phyloP scores from a whole-genome alignment of 108 stramenopile genomes.

The Stephanodiscus triporus region DNA sequence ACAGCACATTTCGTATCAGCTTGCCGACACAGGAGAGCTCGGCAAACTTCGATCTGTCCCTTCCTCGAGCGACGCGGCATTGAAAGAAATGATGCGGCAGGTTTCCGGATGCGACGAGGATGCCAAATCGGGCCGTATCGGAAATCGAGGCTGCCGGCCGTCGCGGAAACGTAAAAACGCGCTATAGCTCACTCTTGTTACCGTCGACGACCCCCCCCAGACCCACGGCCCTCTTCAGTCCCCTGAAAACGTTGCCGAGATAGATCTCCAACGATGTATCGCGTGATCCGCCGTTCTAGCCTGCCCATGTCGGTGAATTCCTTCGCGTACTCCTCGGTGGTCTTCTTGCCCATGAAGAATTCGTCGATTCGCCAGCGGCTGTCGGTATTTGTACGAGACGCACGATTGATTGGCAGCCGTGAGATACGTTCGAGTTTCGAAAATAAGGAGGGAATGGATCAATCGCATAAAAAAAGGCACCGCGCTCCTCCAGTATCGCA shows the following conservation, averaged over 20 bases:
- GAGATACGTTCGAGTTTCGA: not conserved
- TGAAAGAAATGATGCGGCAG: not conserved
- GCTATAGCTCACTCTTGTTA: not conserved
- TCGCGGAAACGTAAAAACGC: not conserved
- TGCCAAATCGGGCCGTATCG: slow-evolving; percentile 5
- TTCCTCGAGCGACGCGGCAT: not conserved
- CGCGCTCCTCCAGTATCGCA: no score
- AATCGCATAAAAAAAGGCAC: no score
- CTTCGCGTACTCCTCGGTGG: slow-evolving; percentile 34
- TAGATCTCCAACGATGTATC: not conserved
- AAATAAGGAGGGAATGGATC: not conserved
- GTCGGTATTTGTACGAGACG: not conserved
- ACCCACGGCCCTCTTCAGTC: slow-evolving; percentile 25
- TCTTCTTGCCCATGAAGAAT: slow-evolving; percentile 62
- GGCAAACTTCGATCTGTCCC: slow-evolving; percentile 5
- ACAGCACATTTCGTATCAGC: slow-evolving; percentile 12
- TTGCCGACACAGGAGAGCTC: slow-evolving; percentile 2
- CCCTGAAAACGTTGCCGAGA: slow-evolving; percentile 27
- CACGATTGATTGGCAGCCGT: no score
- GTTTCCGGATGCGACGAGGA: not conserved
- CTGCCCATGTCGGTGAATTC: slow-evolving; percentile 11
- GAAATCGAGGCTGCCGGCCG: slow-evolving; percentile 9
- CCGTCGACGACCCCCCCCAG: not conserved
- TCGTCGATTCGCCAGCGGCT: slow-evolving; percentile 59
- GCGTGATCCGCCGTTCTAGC: slow-evolving; percentile 6